Evolutionary conservation across 1,284 basidiomycete genomes (phyloP).

Genomic region (Naganishia liquefaciens): DNA sequence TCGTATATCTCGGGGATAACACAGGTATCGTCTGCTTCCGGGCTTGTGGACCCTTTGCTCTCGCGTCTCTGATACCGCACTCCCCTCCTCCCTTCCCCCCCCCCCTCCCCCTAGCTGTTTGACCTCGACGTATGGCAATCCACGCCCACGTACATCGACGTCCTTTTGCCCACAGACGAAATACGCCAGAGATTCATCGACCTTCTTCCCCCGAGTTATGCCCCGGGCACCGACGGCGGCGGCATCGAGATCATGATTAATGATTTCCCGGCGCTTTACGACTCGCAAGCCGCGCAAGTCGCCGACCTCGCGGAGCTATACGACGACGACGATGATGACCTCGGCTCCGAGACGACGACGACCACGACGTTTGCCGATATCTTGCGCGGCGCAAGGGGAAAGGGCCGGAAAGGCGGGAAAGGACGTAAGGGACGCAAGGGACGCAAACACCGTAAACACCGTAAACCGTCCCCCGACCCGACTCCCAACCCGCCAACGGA

Average conservation of each 20-base stretch:
- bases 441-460: constrained; percentile 2
- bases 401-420: background rate
- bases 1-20: constrained; percentile 39
- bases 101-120: constrained; percentile 41
- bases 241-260: constrained; percentile 36
- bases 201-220: background rate
- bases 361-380: no score
- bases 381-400: constrained; percentile 10
- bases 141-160: constrained; percentile 40
- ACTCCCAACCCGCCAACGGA: constrained; percentile 6
- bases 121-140: constrained; percentile 51
- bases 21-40: background rate
- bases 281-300: constrained; percentile 14
- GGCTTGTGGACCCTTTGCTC: background rate
- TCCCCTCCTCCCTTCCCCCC: no score
- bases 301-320: constrained; percentile 4
- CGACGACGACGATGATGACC: constrained; percentile 8
- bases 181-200: constrained; percentile 22
- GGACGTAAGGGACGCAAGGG: no score
- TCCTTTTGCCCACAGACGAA: constrained; percentile 38
- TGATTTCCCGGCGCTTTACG: constrained; percentile 45
- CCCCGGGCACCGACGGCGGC: no score
- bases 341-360: no score
- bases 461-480: background rate
- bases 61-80: no score